These are phyloP conservation scores for Aureobasidium sp. DNA, from an alignment of 2,329 filamentous ascomycete species.

Conservation along the genomic window DNA sequence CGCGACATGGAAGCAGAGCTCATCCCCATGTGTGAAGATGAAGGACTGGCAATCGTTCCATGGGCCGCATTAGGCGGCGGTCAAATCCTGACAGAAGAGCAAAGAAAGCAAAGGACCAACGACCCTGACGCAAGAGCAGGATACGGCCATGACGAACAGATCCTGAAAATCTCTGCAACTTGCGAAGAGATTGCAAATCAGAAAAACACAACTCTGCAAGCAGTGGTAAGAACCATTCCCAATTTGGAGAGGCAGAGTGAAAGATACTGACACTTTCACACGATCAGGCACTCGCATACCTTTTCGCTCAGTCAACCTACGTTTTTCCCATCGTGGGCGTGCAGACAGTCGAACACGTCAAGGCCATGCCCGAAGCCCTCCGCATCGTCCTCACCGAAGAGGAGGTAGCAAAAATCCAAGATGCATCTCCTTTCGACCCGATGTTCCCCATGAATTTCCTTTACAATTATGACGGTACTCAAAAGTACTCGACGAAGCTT, in stretches of 20 bases:
- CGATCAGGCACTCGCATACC: constrained; percentile 17
- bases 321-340: constrained; percentile 20
- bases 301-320: constrained; percentile 18
- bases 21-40: constrained; percentile 56
- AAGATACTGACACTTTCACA: too few relatives aligned
- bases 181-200: constrained; percentile 50
- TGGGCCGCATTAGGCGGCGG: constrained; percentile 28
- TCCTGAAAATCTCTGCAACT: constrained; percentile 44
- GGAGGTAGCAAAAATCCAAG: constrained; percentile 18
- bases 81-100: constrained; percentile 30
- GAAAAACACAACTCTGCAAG: constrained; percentile 37
- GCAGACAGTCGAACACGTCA: constrained; percentile 18
- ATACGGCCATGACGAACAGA: constrained; percentile 35
- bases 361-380: constrained; percentile 16
- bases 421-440: constrained; percentile 19
- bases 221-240: neutral
- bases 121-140: constrained; percentile 21
- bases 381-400: constrained; percentile 15
- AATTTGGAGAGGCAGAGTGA: too few relatives aligned
- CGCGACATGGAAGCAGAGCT: constrained; percentile 53
- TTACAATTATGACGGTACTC: neutral
- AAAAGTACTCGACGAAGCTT: neutral
- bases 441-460: neutral
- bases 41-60: constrained; percentile 53
- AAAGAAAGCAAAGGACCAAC: constrained; percentile 35